A percentile compares a stretch with the other conserved stretches of the same genome.
phyloP scores from a whole-genome alignment of 1,284 basidiomycete genomes.

The Fistulinella staudtii region DNA sequence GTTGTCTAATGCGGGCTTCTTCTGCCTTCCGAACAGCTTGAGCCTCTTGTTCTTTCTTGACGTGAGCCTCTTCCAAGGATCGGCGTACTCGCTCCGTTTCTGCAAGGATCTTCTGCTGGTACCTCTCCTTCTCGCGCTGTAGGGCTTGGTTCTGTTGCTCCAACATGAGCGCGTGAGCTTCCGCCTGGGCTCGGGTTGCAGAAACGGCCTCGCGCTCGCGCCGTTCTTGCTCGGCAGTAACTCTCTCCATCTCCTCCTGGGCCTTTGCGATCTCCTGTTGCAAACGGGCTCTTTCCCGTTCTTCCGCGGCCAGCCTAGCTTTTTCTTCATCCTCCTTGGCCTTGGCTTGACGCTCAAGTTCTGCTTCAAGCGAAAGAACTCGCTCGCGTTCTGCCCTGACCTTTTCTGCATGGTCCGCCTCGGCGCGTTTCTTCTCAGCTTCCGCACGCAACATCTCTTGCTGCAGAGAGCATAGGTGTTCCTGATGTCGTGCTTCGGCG shows the following conservation, averaged over 20 bases:
- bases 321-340: constrained; percentile 28
- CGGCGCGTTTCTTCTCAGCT: constrained; percentile 21
- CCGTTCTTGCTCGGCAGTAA: constrained; percentile 23
- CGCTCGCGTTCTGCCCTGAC: constrained; percentile 30
- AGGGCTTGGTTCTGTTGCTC: constrained; percentile 22
- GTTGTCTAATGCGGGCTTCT: constrained; percentile 24
- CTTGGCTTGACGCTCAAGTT: constrained; percentile 26
- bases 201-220: constrained; percentile 26
- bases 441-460: constrained; percentile 27
- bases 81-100: constrained; percentile 29
- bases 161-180: constrained; percentile 25
- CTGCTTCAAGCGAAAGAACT: constrained; percentile 29
- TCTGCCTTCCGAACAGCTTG: constrained; percentile 19
- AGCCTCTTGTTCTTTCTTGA: constrained; percentile 25
- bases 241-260: constrained; percentile 25
- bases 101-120: constrained; percentile 23
- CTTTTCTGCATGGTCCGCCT: constrained; percentile 25
- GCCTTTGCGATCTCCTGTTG: constrained; percentile 28
- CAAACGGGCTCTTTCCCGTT: constrained; percentile 26
- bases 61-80: constrained; percentile 26
- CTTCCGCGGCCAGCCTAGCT: constrained; percentile 21
- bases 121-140: constrained; percentile 27
- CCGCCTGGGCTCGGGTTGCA: constrained; percentile 25
- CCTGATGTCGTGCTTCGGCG: constrained; percentile 29
- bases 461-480: constrained; percentile 27